Evolutionary conservation across 371 early-diverging fungal species (phyloP), one percentile per base, ranked within the genome.

Genomic region (Funneliformis caledonium): DNA sequence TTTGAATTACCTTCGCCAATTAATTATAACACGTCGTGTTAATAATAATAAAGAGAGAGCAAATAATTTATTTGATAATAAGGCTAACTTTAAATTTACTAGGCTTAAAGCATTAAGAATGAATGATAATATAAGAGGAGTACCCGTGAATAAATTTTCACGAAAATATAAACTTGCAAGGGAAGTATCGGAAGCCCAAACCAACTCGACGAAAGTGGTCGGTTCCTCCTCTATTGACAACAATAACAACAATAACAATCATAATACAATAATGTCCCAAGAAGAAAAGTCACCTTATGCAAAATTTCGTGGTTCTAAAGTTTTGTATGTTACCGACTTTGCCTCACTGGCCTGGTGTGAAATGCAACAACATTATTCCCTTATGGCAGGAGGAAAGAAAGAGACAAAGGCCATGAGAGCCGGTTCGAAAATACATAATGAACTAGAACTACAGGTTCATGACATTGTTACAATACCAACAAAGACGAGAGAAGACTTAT

Each of bases 281-380:
- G 65, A 65, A 65, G 37, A 31, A 65, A 65, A 33, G 14, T 76
- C 78, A 31, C 78, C 78, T 16, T 48, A 59, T 42, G 65, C 6
- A 50, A 45, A n/a, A 12, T 78, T 37, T 67, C 78, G 78, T 68
- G 19, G 16, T 12, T 61, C 33, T 16, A 78, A 78, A 67, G 16
- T 5, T 47, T 60, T 78, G 6, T 64, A 2, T 33, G 78, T 78
- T 11, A 78, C 78, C 9, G 78, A 78, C 37, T 37, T 78, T 47
- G 22, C 78, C 8, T 31, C 47, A 50, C 42, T 78, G 16, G 16
- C 78, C 2, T 78, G 78, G 78, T 78, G 78, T 47, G 78, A 78
- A 67, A n/a, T 42, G 11, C 65, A 78, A 68, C 43, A 67, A 26
- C 61, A 78, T 22, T 78, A 65, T 56, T 26, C 31, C 14, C n/a